Conservation (phyloP, 2,329 filamentous ascomycete genomes). For the Zarea fungicola region DNA sequence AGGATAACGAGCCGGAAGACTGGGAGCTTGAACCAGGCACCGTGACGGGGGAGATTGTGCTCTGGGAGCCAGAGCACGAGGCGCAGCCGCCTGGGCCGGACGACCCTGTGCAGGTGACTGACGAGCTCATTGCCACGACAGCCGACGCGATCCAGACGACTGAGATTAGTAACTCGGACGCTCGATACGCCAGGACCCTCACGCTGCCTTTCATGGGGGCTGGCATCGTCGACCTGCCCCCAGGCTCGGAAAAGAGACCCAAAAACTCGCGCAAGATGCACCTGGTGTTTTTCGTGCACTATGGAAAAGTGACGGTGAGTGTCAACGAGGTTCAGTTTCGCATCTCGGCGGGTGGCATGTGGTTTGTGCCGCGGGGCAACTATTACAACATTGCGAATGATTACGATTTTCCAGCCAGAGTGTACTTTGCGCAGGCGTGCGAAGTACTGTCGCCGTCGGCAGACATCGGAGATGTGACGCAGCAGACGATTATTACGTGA, state of each 20-base stretch:
- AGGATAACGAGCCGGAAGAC: constrained; percentile 54
- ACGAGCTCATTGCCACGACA: constrained; percentile 53
- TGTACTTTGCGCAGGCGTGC: constrained; percentile 92
- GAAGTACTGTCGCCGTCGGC: constrained; percentile 36
- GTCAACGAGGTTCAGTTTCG: constrained; percentile 72
- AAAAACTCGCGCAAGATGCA: constrained; percentile 97
- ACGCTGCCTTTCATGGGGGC: constrained; percentile 81
- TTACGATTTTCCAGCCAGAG: constrained; percentile 61
- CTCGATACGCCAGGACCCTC: constrained; percentile 85
- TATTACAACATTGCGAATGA: constrained; percentile 89
- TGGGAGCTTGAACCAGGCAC: constrained; percentile 67
- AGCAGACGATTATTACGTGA: constrained; percentile 6
- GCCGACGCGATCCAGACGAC: constrained; percentile 51
- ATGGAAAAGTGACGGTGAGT: constrained; percentile 74
- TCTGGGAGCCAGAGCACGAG: constrained; percentile 58
- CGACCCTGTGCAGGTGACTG: constrained; percentile 48
- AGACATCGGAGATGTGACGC: constrained; percentile 5
- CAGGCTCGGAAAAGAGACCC: constrained; percentile 74
- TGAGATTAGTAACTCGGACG: constrained; percentile 61
- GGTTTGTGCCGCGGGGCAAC: constrained; percentile 93
- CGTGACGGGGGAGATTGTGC: constrained; percentile 57
- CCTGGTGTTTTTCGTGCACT: constrained; percentile 90
- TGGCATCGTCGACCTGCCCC: constrained; percentile 83
- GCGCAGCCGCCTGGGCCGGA: constrained; percentile 47
- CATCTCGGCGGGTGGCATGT: constrained; percentile 82